Evolutionary conservation across 257 asterid species (phyloP).

Genomic region (Voacanga thouarsii): DNA sequence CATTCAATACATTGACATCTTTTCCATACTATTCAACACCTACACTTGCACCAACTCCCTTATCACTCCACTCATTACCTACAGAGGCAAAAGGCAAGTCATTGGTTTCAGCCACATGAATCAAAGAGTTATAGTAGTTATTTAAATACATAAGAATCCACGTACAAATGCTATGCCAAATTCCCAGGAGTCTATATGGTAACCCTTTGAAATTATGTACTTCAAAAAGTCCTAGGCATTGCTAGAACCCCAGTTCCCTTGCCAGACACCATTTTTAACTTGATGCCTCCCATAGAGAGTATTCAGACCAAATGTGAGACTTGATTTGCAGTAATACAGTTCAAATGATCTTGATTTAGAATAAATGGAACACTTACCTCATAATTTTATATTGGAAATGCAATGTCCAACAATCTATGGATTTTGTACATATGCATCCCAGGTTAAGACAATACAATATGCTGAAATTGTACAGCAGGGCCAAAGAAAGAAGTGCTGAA

Average conservation of each 20-base stretch:
- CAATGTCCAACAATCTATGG: neutral
- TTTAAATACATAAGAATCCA: constrained; percentile 11
- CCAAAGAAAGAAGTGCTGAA: neutral
- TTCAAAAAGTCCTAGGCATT: constrained; percentile 66
- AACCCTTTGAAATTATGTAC: constrained; percentile 72
- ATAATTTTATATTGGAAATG: neutral
- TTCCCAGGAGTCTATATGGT: constrained; percentile 82
- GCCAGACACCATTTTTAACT: constrained; percentile 45
- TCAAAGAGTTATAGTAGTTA: neutral
- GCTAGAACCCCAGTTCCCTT: constrained; percentile 72
- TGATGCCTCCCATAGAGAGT: constrained; percentile 76
- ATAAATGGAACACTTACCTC: neutral
- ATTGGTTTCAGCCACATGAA: constrained; percentile 7
- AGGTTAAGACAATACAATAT: neutral
- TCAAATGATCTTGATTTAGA: neutral
- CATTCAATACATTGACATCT: too few species aligned
- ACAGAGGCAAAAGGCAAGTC: too few species aligned
- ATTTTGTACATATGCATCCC: neutral
- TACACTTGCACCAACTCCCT: too few species aligned
- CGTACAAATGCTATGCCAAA: constrained; percentile 44
- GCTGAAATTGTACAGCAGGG: too few species aligned
- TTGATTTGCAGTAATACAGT: constrained; percentile 42
- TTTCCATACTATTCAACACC: too few species aligned
- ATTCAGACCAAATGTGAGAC: constrained; percentile 80
- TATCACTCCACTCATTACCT: too few species aligned